Percentiles rank a stretch among this genome's conserved stretches.
Conservation (phyloP, 1,284 basidiomycete genomes). For the Thecaphora thlaspeos region DNA sequence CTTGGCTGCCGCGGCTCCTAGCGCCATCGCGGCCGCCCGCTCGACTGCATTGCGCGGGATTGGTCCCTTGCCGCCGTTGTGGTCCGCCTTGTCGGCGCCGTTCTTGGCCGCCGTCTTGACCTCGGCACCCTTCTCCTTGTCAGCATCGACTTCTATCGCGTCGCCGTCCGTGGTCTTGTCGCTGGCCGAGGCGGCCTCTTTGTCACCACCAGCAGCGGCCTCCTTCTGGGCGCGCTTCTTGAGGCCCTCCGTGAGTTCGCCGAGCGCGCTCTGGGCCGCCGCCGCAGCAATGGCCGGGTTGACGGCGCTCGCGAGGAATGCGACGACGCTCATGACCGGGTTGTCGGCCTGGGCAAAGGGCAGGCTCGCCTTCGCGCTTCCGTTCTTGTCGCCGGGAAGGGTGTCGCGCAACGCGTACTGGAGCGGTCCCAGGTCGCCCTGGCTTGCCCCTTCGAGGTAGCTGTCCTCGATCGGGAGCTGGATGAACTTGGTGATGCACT, state of each 20-base stretch:
- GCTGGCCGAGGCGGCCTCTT: slow-evolving; percentile 8
- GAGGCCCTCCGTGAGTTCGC: slow-evolving; percentile 59
- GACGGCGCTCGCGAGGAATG: slow-evolving; percentile 90
- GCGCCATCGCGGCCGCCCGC: slow-evolving; percentile 57
- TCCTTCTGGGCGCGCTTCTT: slow-evolving; percentile 27
- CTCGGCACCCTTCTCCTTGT: slow-evolving; percentile 8
- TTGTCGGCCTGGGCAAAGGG: slow-evolving; percentile 95
- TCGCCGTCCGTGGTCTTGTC: slow-evolving; percentile 59
- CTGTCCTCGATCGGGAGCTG: slow-evolving; percentile 95
- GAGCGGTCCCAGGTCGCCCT: slow-evolving; percentile 69
- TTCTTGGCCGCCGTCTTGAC: neutral
- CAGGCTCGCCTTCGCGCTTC: slow-evolving; percentile 33
- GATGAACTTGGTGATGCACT: slow-evolving; percentile 93
- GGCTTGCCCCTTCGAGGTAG: slow-evolving; percentile 65
- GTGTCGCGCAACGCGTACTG: slow-evolving; percentile 62
- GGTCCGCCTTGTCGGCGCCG: neutral
- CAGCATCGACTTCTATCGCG: slow-evolving; percentile 46
- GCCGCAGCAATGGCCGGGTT: slow-evolving; percentile 87
- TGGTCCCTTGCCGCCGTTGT: neutral
- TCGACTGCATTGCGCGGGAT: slow-evolving; percentile 50
- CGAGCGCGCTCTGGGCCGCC: slow-evolving; percentile 85
- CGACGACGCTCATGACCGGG: slow-evolving; percentile 96
- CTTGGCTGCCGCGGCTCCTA: slow-evolving; percentile 84
- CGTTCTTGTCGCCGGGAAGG: slow-evolving; percentile 23
- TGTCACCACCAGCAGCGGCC: slow-evolving; percentile 4